Conservation (phyloP, 2,329 filamentous ascomycete genomes). For the Fusarium praegraminearum region DNA sequence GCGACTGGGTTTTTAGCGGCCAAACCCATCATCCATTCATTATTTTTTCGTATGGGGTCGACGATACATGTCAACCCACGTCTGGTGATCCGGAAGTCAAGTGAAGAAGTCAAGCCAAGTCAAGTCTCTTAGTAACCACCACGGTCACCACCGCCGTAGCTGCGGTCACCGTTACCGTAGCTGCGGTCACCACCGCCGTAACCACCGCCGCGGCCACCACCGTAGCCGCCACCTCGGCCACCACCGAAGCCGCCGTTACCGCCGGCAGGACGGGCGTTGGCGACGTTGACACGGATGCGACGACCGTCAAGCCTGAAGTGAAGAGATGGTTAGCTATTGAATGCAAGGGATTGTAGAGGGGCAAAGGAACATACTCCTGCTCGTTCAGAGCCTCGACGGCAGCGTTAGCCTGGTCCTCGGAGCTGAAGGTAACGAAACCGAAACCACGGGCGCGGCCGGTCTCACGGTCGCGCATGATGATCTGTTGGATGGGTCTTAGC, state of each 20-base stretch:
- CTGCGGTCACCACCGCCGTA: neutral
- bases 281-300: conserved; percentile 3
- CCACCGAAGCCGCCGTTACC: neutral
- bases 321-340: neutral
- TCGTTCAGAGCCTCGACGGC: neutral
- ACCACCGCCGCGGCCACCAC: conserved; percentile 1
- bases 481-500: neutral
- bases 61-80: neutral
- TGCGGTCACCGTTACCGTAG: neutral
- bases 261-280: neutral
- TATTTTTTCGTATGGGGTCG: neutral
- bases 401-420: neutral
- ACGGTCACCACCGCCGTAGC: conserved; percentile 2
- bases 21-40: conserved; percentile 1
- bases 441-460: conserved; percentile 10
- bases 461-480: conserved; percentile 9
- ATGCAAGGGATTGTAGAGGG: no score
- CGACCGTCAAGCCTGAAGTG: conserved; percentile 1
- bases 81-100: neutral
- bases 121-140: conserved; percentile 3
- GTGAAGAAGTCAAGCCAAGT: neutral
- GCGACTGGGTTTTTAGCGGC: neutral
- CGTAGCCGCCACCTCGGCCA: neutral
- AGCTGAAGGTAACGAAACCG: conserved; percentile 1
- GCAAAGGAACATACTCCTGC: conserved; percentile 1